Base-by-base conservation (phyloP, 352 stramenopile species). In the Phytophthora niederhauseri region DNA sequence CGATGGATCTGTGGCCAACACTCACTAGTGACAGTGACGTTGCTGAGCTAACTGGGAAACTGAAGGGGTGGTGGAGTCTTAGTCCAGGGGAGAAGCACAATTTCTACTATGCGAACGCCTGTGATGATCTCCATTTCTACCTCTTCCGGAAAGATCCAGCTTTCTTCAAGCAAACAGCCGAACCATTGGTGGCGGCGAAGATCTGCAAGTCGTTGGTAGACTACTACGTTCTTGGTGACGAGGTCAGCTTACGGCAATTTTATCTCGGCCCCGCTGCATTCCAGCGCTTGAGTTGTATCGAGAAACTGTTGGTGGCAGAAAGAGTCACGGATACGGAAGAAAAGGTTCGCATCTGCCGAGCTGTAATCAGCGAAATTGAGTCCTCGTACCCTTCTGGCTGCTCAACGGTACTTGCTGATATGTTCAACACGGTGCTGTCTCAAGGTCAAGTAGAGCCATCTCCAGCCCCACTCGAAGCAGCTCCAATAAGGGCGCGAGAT, bases 71-170 rank as follows among this genome's bases (percentile, higher is more conserved):
- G 82, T 54, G 54, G 11, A 31, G 20, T 0, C 24, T 83, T 22
- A 66, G 34, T 31, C 14, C 22, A 5, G 15, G 26, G 0, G 65
- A 77, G 31, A 87, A 85, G 57, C 19, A 53, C 22, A 49, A 22
- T 15, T 70, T 81, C 34, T 91, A 88, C 69, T 85, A 70, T 48
- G 30, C 45, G 15, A 76, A 89, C 34, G 73, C 73, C 0, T 84
- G 68, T 46, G 73, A 85, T 55, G 80, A 89, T 64, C 38, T 91
- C 7, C 66, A 91, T 60, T 73, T 89, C n/a, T 91, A 84, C 50
- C 52, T 91, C 9, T 85, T 67, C 67, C 73, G 74, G 36, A 85
- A 82, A 65, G 82, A 91, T 61, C 69, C 49, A 41, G 28, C 41
- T 3, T 91, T 85, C 45, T 91, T 91, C 58, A 59, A 75, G 12